Conservation (phyloP, 345 rosid species). For the Geranium rotundifolium region DNA sequence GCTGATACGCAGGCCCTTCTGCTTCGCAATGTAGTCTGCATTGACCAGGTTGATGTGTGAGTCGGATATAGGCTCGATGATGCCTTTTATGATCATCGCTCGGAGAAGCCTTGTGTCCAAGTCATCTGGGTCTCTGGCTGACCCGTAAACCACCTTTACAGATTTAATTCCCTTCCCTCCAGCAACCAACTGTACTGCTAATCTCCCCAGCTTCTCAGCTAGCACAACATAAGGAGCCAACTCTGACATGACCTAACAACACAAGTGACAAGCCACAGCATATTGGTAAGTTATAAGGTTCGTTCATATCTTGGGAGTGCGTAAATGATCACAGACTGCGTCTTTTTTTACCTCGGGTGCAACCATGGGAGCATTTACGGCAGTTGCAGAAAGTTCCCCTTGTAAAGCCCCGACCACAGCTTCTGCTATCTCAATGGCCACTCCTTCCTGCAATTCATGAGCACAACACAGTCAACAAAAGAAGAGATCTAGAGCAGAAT, state of each 20-base stretch:
- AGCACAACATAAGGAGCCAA: slow-evolving; percentile 53
- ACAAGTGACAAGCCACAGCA: not conserved
- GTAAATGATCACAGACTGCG: not conserved
- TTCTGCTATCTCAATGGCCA: slow-evolving; percentile 82
- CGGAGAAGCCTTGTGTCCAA: slow-evolving; percentile 77
- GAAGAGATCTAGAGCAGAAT: not conserved
- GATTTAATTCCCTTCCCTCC: slow-evolving; percentile 64
- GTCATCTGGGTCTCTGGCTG: slow-evolving; percentile 59
- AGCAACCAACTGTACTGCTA: slow-evolving; percentile 63
- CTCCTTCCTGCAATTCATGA: slow-evolving; percentile 47
- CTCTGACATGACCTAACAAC: slow-evolving; percentile 28
- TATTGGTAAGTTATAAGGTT: not conserved
- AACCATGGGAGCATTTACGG: slow-evolving; percentile 84
- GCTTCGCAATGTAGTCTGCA: slow-evolving; percentile 75
- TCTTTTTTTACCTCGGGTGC: slow-evolving; percentile 33
- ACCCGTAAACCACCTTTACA: slow-evolving; percentile 45
- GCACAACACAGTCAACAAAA: not conserved
- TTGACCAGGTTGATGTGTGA: slow-evolving; percentile 67
- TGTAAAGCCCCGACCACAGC: slow-evolving; percentile 70
- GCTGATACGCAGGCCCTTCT: slow-evolving; percentile 61
- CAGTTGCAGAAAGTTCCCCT: slow-evolving; percentile 75
- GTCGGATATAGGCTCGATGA: slow-evolving; percentile 68
- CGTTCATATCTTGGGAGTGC: too few relatives aligned
- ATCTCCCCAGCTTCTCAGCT: slow-evolving; percentile 69
- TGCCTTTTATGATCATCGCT: slow-evolving; percentile 79